These are phyloP conservation scores for Aureobasidium lini DNA, from an alignment of 2,329 filamentous ascomycete species.

Conservation along the genomic window DNA sequence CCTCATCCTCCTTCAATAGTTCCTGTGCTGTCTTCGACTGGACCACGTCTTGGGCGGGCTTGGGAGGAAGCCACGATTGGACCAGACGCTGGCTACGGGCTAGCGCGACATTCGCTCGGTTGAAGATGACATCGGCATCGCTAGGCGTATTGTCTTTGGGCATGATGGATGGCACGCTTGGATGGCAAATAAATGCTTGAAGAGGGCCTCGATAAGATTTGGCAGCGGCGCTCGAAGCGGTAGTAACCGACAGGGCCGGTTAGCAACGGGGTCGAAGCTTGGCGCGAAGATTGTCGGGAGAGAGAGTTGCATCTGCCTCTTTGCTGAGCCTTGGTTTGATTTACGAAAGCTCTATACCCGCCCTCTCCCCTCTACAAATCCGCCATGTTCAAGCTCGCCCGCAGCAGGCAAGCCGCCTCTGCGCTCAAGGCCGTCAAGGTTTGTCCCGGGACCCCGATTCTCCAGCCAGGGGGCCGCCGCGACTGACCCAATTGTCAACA, in stretches of 20 bases:
- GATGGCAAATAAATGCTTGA: too few relatives aligned
- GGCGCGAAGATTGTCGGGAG: slow-evolving; percentile 10
- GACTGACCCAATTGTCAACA: slow-evolving; percentile 8
- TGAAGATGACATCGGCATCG: slow-evolving; percentile 48
- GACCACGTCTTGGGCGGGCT: slow-evolving; percentile 31
- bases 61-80: slow-evolving; percentile 50
- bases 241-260: background rate
- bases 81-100: slow-evolving; percentile 48
- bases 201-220: too few relatives aligned
- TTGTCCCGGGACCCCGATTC: slow-evolving; percentile 29
- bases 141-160: background rate
- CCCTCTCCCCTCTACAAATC: background rate
- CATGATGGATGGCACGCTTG: background rate
- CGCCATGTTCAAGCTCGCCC: slow-evolving; percentile 78
- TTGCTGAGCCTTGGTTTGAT: background rate
- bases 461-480: slow-evolving; percentile 23
- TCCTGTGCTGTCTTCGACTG: slow-evolving; percentile 37
- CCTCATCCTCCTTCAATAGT: slow-evolving; percentile 45
- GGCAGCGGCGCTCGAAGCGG: background rate
- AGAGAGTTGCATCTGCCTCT: slow-evolving; percentile 3
- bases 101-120: slow-evolving; percentile 45
- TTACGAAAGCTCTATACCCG: background rate
- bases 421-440: slow-evolving; percentile 73
- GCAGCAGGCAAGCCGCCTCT: slow-evolving; percentile 72
- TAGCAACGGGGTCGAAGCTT: background rate